Base-by-base conservation (phyloP, 164 flowering plant genomes). In the Sextonia rubra region DNA sequence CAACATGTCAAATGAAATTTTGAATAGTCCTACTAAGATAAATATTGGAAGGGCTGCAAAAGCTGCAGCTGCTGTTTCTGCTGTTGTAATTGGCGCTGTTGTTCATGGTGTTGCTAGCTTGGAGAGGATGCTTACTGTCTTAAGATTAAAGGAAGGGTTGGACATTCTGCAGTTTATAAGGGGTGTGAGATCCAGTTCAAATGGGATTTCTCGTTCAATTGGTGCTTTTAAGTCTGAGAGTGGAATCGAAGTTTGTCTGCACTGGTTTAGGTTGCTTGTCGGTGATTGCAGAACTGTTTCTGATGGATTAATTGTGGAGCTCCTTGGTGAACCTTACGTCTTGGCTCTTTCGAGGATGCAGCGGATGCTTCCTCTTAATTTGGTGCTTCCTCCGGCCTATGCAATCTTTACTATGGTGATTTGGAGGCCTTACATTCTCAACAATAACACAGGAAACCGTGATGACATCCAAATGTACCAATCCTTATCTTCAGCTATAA, bases 241-340 rank as follows among this genome's bases (percentile, higher is more conserved):
- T 73, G 75, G 83, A 20, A 72, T 88, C 73, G 99, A 94, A 86
- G 85, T 88, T 47, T 85, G 77, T 80, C 77, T 88, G 58, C 98
- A 92, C 77, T 93, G 97, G 99, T 96, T 94, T 80, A 85, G 98
- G 85, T 85, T 96, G 75, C 96, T 96, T 78, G 79, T 92, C 72
- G 99, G 99, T 44, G 94, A 94, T 74, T 90, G 92, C 74, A 85
- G 90, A 79, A 87, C 90, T 20, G 81, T 96, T 69, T 91, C 62
- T 71, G 97, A 96, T 82, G 98, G 99, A 25, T 79, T 92, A 18
- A 80, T 93, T 71, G 89, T 82, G 74, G 94, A 90, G 22, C 94
- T 93, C 75, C 78, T 96, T 69, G 98, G 99, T 72, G 97, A 93
- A 70, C 84, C 97, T 60, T 86, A 89, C 65, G 74, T 88, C 44